phyloP scores from a whole-genome alignment of 2,329 filamentous ascomycete species.

The Penicillium frequentans region DNA sequence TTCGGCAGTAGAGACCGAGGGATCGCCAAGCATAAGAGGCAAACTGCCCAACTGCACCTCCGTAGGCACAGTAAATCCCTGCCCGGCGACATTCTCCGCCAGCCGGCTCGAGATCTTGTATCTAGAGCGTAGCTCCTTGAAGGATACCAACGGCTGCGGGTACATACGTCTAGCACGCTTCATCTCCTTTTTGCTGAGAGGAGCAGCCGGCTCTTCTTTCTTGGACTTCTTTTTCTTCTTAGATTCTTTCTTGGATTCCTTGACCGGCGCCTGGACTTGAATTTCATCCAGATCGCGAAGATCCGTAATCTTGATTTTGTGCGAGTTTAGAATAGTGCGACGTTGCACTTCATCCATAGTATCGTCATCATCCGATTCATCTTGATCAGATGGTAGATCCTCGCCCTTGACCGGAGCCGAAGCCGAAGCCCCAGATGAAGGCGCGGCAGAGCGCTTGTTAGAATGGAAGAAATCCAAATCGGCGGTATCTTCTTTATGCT shows the following conservation, averaged over 20 bases:
- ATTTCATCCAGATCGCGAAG: constrained; percentile 56
- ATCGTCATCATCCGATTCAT: constrained; percentile 27
- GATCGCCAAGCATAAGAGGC: constrained; percentile 67
- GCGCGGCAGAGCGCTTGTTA: constrained; percentile 25
- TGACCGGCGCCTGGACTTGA: constrained; percentile 22
- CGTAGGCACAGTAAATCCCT: constrained; percentile 84
- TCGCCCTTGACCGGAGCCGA: constrained; percentile 18
- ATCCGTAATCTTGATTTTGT: constrained; percentile 81
- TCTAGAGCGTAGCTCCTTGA: constrained; percentile 67
- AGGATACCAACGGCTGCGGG: constrained; percentile 76
- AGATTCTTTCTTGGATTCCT: constrained; percentile 32
- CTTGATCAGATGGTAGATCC: constrained; percentile 15
- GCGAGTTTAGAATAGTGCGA: constrained; percentile 70
- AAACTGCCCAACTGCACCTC: constrained; percentile 89
- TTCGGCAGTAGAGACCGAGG: constrained; percentile 38
- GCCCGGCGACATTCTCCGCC: constrained; percentile 74
- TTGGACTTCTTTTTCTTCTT: constrained; percentile 59
- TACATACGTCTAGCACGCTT: constrained; percentile 61
- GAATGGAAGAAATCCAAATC: constrained; percentile 41
- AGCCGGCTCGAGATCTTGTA: constrained; percentile 75
- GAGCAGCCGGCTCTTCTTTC: constrained; percentile 37
- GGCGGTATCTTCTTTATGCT: constrained; percentile 23
- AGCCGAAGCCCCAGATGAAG: constrained; percentile 10
- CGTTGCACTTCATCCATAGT: constrained; percentile 68
- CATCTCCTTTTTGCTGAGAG: constrained; percentile 48